These are phyloP conservation scores for Oenanthe javanica DNA, from an alignment of 140 eudicot species.

Conservation along the genomic window DNA sequence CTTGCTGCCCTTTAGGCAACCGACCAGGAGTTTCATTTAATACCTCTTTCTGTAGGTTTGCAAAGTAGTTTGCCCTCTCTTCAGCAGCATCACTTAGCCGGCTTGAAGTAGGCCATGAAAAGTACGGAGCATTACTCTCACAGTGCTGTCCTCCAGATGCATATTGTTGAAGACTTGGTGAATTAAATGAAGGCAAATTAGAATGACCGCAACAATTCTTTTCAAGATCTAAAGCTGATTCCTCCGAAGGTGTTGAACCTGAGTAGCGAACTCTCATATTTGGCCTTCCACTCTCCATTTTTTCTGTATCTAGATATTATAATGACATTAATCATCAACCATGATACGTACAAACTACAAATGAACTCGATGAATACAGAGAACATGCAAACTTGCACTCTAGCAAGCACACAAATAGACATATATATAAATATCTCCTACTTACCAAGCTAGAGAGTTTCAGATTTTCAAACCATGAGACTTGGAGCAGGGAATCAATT, in stretches of 20 bases:
- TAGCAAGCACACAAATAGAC: neutral
- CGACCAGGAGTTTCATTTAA: conserved; percentile 71
- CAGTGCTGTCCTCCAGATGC: conserved; percentile 83
- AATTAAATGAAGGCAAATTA: conserved; percentile 46
- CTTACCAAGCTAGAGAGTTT: neutral
- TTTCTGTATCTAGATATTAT: neutral
- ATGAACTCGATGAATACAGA: neutral
- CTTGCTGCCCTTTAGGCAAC: conserved; percentile 90
- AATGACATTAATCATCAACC: neutral
- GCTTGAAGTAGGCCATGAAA: conserved; percentile 91
- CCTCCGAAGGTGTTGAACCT: conserved; percentile 86
- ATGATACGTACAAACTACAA: neutral
- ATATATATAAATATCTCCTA: neutral
- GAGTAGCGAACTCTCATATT: conserved; percentile 46
- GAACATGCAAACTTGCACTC: neutral
- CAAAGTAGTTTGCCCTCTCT: conserved; percentile 80
- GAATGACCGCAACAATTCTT: conserved; percentile 47
- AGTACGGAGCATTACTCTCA: conserved; percentile 81
- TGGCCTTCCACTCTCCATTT: conserved; percentile 60
- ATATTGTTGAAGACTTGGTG: conserved; percentile 65
- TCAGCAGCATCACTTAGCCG: conserved; percentile 87
- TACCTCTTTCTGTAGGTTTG: conserved; percentile 84
- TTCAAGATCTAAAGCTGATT: conserved; percentile 85
- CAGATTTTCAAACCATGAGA: neutral
- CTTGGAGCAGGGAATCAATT: too few species aligned